phyloP scores from a whole-genome alignment of 2,329 filamentous ascomycete genomes.

The Nemania diffusa region DNA sequence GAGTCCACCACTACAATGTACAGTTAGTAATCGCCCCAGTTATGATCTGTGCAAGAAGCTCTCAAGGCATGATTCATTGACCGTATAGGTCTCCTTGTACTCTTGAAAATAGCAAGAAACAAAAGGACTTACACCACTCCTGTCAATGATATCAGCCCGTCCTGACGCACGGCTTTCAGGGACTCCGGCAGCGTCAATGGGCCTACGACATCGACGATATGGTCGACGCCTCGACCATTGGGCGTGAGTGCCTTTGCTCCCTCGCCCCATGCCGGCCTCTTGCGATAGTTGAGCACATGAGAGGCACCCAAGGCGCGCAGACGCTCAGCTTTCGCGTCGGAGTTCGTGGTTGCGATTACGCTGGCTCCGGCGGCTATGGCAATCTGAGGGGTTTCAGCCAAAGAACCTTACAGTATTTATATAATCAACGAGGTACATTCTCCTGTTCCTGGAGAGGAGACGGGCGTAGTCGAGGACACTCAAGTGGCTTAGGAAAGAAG shows the following conservation, averaged over 20 bases:
- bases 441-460: background rate
- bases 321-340: slow-evolving; percentile 62
- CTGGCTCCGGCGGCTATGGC: slow-evolving; percentile 62
- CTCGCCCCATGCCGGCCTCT: slow-evolving; percentile 67
- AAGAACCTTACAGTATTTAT: background rate
- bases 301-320: slow-evolving; percentile 67
- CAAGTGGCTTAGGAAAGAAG: background rate
- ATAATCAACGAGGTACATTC: background rate
- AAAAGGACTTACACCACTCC: background rate
- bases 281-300: slow-evolving; percentile 70
- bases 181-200: slow-evolving; percentile 67
- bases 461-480: no score
- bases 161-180: slow-evolving; percentile 58
- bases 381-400: slow-evolving; percentile 34
- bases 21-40: background rate
- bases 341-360: slow-evolving; percentile 69
- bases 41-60: background rate
- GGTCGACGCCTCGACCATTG: slow-evolving; percentile 64
- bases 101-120: background rate
- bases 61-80: background rate
- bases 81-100: background rate
- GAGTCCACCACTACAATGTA: background rate
- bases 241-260: slow-evolving; percentile 62
- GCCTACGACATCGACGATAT: slow-evolving; percentile 74
- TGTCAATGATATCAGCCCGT: slow-evolving; percentile 47